These are phyloP conservation scores for Aristolochia contorta DNA, from an alignment of 164 flowering plant genomes.

Conservation along the genomic window DNA sequence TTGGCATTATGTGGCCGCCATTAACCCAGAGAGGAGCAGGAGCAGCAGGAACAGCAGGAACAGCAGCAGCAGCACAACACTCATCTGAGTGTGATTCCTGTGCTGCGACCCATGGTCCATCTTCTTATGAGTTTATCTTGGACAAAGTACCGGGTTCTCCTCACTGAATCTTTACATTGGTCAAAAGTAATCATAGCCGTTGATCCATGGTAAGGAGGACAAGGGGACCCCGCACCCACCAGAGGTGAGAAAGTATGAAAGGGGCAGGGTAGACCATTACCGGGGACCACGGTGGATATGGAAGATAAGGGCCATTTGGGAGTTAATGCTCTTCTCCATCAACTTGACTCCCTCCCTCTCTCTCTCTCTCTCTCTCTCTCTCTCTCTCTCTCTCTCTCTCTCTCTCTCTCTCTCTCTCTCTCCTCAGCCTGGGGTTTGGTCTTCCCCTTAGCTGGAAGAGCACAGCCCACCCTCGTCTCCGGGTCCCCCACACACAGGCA, in stretches of 20 bases:
- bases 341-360: neutral
- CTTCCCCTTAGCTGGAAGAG: constrained; percentile 8
- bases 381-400: neutral
- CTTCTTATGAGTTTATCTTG: constrained; percentile 9
- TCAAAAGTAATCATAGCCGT: constrained; percentile 2
- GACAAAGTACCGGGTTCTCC: constrained; percentile 1
- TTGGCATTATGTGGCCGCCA: constrained; percentile 18
- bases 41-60: no score
- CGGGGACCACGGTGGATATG: constrained; percentile 4
- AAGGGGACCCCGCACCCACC: neutral
- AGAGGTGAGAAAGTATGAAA: neutral
- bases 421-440: constrained; percentile 5
- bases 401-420: neutral
- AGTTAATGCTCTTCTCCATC: constrained; percentile 3
- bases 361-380: neutral
- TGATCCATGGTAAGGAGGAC: neutral
- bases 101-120: neutral
- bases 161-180: constrained; percentile 10
- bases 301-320: constrained; percentile 9
- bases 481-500: neutral
- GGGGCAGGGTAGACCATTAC: neutral
- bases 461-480: neutral
- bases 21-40: neutral
- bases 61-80: no score
- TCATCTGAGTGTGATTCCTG: no score